A percentile compares a stretch with the other conserved stretches of the same genome.
phyloP scores from a whole-genome alignment of 257 asterid species.

The Nicotiana obtusifolia region DNA sequence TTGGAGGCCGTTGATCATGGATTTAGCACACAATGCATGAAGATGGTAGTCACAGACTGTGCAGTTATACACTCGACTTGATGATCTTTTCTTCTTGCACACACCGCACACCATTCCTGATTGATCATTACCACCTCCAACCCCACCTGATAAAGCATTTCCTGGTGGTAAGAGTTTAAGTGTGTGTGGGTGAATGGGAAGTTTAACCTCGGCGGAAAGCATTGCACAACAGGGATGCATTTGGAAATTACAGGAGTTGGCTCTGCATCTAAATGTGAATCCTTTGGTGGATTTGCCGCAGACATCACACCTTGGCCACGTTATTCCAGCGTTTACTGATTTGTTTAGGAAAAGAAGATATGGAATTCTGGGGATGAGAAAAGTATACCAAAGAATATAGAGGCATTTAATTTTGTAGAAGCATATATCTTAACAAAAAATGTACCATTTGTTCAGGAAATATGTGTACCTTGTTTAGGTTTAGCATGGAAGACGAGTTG shows the following conservation, averaged over 20 bases:
- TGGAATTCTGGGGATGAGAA: neutral
- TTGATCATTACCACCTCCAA: slow-evolving; percentile 11
- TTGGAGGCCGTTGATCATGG: slow-evolving; percentile 56
- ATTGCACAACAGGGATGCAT: slow-evolving; percentile 91
- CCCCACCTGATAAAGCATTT: neutral
- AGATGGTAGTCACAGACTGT: slow-evolving; percentile 56
- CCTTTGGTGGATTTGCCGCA: slow-evolving; percentile 67
- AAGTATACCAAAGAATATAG: slow-evolving; percentile 1
- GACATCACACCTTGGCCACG: slow-evolving; percentile 67
- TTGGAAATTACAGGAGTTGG: slow-evolving; percentile 59
- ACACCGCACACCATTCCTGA: slow-evolving; percentile 26
- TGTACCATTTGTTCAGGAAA: neutral
- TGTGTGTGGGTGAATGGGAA: slow-evolving; percentile 43
- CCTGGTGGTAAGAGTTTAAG: slow-evolving; percentile 42
- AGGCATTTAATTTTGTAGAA: neutral
- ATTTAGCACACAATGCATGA: slow-evolving; percentile 73
- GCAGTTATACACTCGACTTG: slow-evolving; percentile 63
- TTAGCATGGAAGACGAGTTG: slow-evolving; percentile 63
- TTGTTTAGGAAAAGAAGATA: neutral
- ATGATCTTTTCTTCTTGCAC: slow-evolving; percentile 52
- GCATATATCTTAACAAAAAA: neutral
- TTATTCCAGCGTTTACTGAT: slow-evolving; percentile 41
- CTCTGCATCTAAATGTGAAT: slow-evolving; percentile 66
- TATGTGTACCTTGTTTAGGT: slow-evolving; percentile 49
- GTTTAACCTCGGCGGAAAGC: slow-evolving; percentile 45